A percentile compares a stretch with the other conserved stretches of the same genome.
Evolutionary conservation across 148 eudicot species (phyloP).

Genomic region (Selenicereus undatus): DNA sequence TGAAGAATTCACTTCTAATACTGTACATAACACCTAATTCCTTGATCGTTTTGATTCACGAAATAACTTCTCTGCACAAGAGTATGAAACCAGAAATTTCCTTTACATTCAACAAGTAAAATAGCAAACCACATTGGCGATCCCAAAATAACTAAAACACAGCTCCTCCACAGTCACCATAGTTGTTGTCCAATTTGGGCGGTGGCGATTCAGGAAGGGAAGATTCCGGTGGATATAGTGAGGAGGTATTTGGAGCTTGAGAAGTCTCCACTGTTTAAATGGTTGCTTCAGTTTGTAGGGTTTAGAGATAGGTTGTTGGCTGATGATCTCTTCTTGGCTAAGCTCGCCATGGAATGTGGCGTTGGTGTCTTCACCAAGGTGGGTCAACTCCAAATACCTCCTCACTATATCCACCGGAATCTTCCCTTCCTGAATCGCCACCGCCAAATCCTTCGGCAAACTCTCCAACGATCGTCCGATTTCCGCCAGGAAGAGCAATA

Average conservation of each 20-base stretch:
- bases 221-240: conserved; percentile 56
- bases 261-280: too few relatives aligned
- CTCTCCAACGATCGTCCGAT: conserved; percentile 61
- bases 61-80: background rate
- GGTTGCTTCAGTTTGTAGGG: too few relatives aligned
- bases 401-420: conserved; percentile 55
- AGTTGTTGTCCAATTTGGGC: conserved; percentile 24
- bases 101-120: background rate
- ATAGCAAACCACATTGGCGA: background rate
- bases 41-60: background rate
- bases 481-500: conserved; percentile 54
- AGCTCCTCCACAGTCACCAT: too few relatives aligned
- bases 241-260: conserved; percentile 41
- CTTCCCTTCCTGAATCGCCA: conserved; percentile 58
- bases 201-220: conserved; percentile 60
- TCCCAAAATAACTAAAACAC: background rate
- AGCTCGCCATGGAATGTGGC: too few relatives aligned
- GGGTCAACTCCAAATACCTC: conserved; percentile 40
- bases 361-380: conserved; percentile 39
- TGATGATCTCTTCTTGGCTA: conserved; percentile 49
- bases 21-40: background rate
- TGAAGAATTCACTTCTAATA: background rate
- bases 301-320: conserved; percentile 27
- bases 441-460: conserved; percentile 70
- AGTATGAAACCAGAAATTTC: background rate